Conservation (phyloP, 148 eudicot species). For the Rhododendron molle region DNA sequence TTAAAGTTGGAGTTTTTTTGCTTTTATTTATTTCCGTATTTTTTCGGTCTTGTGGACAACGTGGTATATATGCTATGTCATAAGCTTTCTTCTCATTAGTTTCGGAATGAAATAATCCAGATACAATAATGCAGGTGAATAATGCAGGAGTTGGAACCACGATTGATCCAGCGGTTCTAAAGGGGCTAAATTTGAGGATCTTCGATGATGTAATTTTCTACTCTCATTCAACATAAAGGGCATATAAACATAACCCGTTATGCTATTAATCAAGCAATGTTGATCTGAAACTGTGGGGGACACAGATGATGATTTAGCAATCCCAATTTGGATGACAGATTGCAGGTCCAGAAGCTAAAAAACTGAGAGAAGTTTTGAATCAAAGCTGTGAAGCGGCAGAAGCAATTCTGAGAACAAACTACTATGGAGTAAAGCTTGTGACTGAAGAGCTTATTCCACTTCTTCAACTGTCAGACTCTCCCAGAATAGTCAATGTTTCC, state of each 20-base stretch:
- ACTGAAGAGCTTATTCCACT: constrained; percentile 33
- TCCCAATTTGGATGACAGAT: background rate
- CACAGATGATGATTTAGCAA: background rate
- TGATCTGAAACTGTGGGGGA: background rate
- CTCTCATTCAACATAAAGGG: background rate
- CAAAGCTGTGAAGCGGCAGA: constrained; percentile 24
- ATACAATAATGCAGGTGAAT: constrained; percentile 9
- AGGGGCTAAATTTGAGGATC: background rate
- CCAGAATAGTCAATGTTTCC: constrained; percentile 38
- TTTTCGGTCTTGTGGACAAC: background rate
- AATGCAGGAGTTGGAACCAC: constrained; percentile 16
- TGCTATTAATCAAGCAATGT: background rate
- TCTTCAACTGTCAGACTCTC: constrained; percentile 37
- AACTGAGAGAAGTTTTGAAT: background rate
- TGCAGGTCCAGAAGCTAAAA: background rate
- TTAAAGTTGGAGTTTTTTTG: background rate
- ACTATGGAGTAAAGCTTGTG: constrained; percentile 33
- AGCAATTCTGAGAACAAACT: constrained; percentile 40
- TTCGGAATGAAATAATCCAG: background rate
- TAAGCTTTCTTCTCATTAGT: background rate
- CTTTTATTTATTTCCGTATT: too few species aligned
- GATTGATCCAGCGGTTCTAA: background rate
- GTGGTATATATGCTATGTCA: background rate
- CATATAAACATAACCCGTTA: background rate
- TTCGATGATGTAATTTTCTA: background rate